Evolutionary conservation across 495 filamentous ascomycete genomes (phyloP), one percentile per base, ranked within the genome.

Genomic region (Pyronema domesticum): DNA sequence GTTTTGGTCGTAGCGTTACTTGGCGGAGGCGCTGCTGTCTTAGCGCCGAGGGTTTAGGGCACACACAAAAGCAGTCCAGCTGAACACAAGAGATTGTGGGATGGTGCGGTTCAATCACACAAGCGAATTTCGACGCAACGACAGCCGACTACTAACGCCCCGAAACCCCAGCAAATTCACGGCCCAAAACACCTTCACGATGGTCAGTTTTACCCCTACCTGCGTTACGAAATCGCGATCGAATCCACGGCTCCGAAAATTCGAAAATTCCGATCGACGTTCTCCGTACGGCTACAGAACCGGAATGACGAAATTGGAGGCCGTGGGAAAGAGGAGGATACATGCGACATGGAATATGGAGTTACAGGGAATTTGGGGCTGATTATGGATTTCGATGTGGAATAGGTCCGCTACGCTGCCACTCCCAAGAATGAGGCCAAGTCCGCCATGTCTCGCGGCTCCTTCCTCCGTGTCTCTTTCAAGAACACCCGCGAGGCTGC

Each of bases 401-500:
- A 17, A 37, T 23, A 95, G 91, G 91, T 95, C 77, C 89, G 91
- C 74, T 96, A 98, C 88, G 87, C 88, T 75, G 86, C 84, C 67
- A 85, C 81, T 67, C 76, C 86, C 68, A 88, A 94, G 71, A 74
- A 83, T 64, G 74, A 82, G 69, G 77, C 80, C 61, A 98, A 96
- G 79, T 93, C 85, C 72, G 93, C 91, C 71, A 86, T 88, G 74
- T 81, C 89, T 68, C 87, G 89, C 72, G 93, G 93, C 71, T 85
- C 89, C 70, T 96, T 96, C 80, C 86, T 99, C 62, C 89, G 91
- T 67, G 88, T 95, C 68, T 91, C 84, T 65, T 95, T 94, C 83
- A 96, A 96, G 81, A 96, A 98, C 81, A 95, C 91, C 72, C 86
- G 89, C 69, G 93, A 99, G 78, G 95, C 91, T 60, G 93, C 91